Conservation (phyloP, 2,329 filamentous ascomycete species). For the Aureobasidium mangrovei region DNA sequence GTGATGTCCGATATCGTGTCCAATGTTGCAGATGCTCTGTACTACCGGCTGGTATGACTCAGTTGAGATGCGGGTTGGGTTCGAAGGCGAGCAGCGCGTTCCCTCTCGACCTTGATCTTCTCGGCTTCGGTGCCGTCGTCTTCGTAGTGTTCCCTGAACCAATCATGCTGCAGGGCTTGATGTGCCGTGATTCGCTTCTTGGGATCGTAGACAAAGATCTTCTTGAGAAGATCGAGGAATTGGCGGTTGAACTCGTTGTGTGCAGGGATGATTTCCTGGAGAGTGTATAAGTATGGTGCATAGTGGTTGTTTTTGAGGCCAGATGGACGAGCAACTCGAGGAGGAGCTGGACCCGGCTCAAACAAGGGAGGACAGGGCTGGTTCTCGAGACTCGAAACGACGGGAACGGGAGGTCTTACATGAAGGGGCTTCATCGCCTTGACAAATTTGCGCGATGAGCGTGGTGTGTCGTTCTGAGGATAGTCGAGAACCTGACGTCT, state of each 20-base stretch:
- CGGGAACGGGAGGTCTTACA: conserved; percentile 33
- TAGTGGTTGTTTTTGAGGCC: conserved; percentile 3
- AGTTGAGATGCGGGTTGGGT: neutral
- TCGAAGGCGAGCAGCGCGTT: conserved; percentile 12
- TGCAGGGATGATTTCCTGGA: conserved; percentile 53
- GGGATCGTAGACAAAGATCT: conserved; percentile 59
- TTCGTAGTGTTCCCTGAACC: conserved; percentile 56
- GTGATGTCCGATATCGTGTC: too few relatives aligned
- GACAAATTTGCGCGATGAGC: conserved; percentile 57
- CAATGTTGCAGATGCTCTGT: neutral
- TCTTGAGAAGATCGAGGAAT: conserved; percentile 53
- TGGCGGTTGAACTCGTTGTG: conserved; percentile 52
- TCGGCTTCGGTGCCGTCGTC: conserved; percentile 47
- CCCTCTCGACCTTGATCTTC: conserved; percentile 17
- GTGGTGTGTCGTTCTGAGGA: conserved; percentile 53
- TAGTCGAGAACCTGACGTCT: conserved; percentile 50
- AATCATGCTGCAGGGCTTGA: conserved; percentile 55
- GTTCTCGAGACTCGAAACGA: neutral
- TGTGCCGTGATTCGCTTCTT: conserved; percentile 57
- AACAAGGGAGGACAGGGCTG: conserved; percentile 8
- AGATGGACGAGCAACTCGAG: neutral
- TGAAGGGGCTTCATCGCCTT: conserved; percentile 57
- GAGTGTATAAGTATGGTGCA: conserved; percentile 19
- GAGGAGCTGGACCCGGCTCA: neutral
- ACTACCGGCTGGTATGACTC: neutral